Base-by-base conservation (phyloP, 345 rosid genomes). In the Sisymbrium altissimum region DNA sequence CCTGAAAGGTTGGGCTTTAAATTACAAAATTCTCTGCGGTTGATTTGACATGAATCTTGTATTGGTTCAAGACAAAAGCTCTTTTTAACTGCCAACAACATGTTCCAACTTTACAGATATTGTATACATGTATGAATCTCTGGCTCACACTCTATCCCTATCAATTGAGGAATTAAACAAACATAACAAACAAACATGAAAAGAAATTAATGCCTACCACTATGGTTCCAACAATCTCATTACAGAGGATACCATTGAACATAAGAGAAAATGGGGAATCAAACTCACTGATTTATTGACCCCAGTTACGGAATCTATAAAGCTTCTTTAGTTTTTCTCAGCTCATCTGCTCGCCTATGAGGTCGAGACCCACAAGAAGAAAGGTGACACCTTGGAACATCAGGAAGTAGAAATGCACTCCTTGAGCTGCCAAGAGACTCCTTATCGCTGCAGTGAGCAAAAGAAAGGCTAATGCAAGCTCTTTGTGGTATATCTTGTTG, bases 331-430 rank as follows among this genome's bases (percentile, higher is more conserved):
- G 11, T 55, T 44, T 56, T 32, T 10, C 66, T 75, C 64, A 88
- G 77, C 87, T 86, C 92, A 92, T 83, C 78, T 92, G 98, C 72
- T 92, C 94, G 9, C 97, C 97, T 1, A 91, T 88, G 44, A 88
- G 81, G 81, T 91, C 97, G 44, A 91, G 88, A 70, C 97, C 97
- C 35, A 91, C 97, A 0, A 91, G 76, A 60, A 91, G 97, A 73
- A 91, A 91, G 7, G 94, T 86, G 44, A 83, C 61, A 2, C 97
- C 97, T 82, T 91, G 97, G 85, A 91, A 91, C 43, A 91, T 84
- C 61, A 88, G 82, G 86, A 86, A 91, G 82, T 91, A 91, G 85
- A 91, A 91, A 69, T 88, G 97, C 41, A 91, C 92, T 75, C 94
- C 97, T 63, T 88, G 92, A 7, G 94, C 89, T 33, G 94, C 78